Base-by-base conservation (phyloP, 345 rosid genomes). In the Mallotus nudiflorus region DNA sequence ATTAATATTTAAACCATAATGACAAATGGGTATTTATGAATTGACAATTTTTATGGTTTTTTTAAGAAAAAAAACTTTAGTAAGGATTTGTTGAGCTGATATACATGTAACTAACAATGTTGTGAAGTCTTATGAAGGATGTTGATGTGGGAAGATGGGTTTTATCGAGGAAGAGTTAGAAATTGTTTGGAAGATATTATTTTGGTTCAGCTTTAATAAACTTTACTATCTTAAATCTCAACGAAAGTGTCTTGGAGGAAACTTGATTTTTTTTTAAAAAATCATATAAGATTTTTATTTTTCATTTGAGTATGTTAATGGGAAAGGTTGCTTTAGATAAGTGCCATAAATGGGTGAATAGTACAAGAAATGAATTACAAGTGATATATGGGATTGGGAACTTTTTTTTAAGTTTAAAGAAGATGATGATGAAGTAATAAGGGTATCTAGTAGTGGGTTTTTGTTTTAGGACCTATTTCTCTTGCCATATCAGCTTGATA, bases 101-200 rank as follows among this genome's bases (percentile, higher is more conserved):
- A 20, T 28, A 52, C 11, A 20, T 9, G 20, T 48, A 37, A 19
- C 19, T 28, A 65, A 33, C 16, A 6, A n/a, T n/a, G 18, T 31
- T 13, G 25, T n/a, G 58, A 60, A 65, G 39, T 57, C 20, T 59
- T 62, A 50, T 70, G 81, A 71, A 95, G 99, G 97, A 95, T 95
- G 99, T 80, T 95, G 91, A 95, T 95, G 99, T 95, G 99, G 99
- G 99, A 95, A 89, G 99, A 95, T 84, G 99, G 97, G 39, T 95
- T 76, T 76, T 95, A 97, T 69, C 87, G 90, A 77, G 96, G 91
- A 76, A 78, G 91, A 77, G 88, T 77, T 51, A 85, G 87, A 69
- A 93, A 95, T 64, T 83, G 96, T 74, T n/a, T 81, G 78, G 97
- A 95, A 72, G 93, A 88, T 78, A 88, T 85, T 53, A 97, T 33